A percentile compares a stretch with the other conserved stretches of the same genome.
These are phyloP conservation scores for Zasmidium angulare DNA, from an alignment of 2,329 filamentous ascomycete genomes.

Conservation along the genomic window DNA sequence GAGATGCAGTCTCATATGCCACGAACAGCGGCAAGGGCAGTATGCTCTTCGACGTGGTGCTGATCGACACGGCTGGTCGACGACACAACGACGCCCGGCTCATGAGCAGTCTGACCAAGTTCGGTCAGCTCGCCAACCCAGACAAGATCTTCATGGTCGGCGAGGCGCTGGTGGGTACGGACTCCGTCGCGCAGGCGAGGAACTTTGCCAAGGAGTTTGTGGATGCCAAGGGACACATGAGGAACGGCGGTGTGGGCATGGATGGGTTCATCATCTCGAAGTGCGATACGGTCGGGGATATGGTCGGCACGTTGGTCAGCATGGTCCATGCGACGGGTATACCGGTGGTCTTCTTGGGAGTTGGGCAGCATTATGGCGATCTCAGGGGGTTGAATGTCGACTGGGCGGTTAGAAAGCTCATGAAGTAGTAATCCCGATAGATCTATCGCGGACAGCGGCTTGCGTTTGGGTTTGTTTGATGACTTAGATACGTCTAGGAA, in stretches of 20 bases:
- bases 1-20: conserved; percentile 85
- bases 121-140: conserved; percentile 90
- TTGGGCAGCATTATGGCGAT: conserved; percentile 68
- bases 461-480: neutral
- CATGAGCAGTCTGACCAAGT: conserved; percentile 96
- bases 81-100: conserved; percentile 93
- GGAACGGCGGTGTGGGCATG: conserved; percentile 64
- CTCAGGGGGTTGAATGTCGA: conserved; percentile 63
- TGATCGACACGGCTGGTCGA: conserved; percentile 94
- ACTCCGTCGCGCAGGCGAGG: conserved; percentile 90
- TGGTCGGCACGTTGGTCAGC: conserved; percentile 93
- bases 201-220: conserved; percentile 92
- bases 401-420: conserved; percentile 61
- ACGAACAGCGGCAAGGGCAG: conserved; percentile 52
- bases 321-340: conserved; percentile 93
- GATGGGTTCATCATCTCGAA: conserved; percentile 99
- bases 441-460: neutral
- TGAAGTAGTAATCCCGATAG: conserved; percentile 40
- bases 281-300: conserved; percentile 98
- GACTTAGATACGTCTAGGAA: neutral
- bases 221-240: conserved; percentile 35
- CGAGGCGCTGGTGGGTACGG: conserved; percentile 89
- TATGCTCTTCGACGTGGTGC: conserved; percentile 75
- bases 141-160: conserved; percentile 99
- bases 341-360: conserved; percentile 87